Evolutionary conservation across 805 yeast genomes (phyloP).

Genomic region (Lipomyces sp.): DNA sequence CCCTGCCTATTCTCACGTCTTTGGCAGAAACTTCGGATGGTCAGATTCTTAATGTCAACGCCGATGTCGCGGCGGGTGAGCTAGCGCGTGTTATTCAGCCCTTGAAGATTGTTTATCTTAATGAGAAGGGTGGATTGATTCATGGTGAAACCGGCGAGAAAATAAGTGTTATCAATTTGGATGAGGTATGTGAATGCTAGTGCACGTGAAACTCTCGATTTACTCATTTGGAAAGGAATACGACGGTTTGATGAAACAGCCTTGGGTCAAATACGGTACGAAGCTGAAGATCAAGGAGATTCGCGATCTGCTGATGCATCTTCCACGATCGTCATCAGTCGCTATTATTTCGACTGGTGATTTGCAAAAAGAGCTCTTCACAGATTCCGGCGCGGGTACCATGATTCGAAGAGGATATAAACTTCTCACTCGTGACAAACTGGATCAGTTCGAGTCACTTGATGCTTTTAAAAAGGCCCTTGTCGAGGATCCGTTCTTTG

Average conservation of each 20-base stretch:
- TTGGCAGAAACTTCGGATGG: slow-evolving; percentile 97
- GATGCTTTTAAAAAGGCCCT: slow-evolving; percentile 78
- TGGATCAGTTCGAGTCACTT: slow-evolving; percentile 61
- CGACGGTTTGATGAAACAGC: slow-evolving; percentile 84
- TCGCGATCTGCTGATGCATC: slow-evolving; percentile 87
- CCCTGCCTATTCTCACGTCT: slow-evolving; percentile 93
- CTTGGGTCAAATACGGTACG: slow-evolving; percentile 99
- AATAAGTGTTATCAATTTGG: slow-evolving; percentile 86
- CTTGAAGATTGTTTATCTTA: slow-evolving; percentile 90
- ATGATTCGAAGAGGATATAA: slow-evolving; percentile 96
- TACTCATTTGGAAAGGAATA: slow-evolving; percentile 56
- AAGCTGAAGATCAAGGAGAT: slow-evolving; percentile 96
- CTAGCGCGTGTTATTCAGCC: slow-evolving; percentile 97
- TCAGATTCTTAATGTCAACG: slow-evolving; percentile 94
- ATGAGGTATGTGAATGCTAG: slow-evolving; percentile 57
- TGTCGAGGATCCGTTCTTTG: slow-evolving; percentile 74
- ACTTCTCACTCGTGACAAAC: slow-evolving; percentile 65
- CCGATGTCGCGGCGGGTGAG: slow-evolving; percentile 99
- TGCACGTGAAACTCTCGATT: neutral
- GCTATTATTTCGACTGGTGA: slow-evolving; percentile 96
- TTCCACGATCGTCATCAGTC: slow-evolving; percentile 96
- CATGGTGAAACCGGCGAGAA: slow-evolving; percentile 92
- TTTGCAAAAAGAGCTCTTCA: slow-evolving; percentile 93
- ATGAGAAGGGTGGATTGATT: slow-evolving; percentile 96
- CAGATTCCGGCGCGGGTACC: slow-evolving; percentile 99